phyloP scores from a whole-genome alignment of 2,329 filamentous ascomycete genomes.

The Venturia nashicola region DNA sequence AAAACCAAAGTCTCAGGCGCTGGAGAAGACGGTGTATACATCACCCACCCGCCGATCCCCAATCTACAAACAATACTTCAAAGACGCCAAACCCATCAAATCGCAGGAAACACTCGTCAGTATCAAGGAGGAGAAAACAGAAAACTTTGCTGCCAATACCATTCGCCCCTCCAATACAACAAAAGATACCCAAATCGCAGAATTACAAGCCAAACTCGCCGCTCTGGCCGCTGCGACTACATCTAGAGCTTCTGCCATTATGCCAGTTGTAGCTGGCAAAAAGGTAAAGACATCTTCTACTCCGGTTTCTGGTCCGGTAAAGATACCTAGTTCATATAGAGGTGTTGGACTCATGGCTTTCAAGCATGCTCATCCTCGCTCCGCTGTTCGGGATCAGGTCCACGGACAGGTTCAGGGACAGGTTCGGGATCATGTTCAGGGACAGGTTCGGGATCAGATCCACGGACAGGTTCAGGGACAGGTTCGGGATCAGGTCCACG shows the following conservation, averaged over 20 bases:
- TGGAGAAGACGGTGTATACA: not conserved
- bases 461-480: no score
- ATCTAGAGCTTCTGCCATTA: not conserved
- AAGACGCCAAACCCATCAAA: not conserved
- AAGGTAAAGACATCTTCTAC: not conserved
- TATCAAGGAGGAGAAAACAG: not conserved
- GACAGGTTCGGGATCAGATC: no score
- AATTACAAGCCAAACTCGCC: not conserved
- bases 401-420: no score
- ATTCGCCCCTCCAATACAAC: not conserved
- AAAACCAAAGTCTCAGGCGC: not conserved
- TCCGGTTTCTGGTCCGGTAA: not conserved
- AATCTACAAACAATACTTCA: conserved; percentile 3
- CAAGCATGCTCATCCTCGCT: not conserved
- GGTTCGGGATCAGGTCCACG: no score
- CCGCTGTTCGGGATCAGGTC: no score
- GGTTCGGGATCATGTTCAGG: no score
- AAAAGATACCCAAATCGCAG: not conserved
- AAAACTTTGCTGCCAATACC: no score
- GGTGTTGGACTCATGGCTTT: not conserved
- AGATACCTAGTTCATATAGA: not conserved
- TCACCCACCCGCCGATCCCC: not conserved
- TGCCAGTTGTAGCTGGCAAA: not conserved
- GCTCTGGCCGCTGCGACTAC: not conserved
- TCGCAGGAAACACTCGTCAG: not conserved